Percentiles rank a stretch among this genome's conserved stretches.
These are phyloP conservation scores for Pelargonium exstipulatum DNA, from an alignment of 441 rosid species.

Conservation along the genomic window DNA sequence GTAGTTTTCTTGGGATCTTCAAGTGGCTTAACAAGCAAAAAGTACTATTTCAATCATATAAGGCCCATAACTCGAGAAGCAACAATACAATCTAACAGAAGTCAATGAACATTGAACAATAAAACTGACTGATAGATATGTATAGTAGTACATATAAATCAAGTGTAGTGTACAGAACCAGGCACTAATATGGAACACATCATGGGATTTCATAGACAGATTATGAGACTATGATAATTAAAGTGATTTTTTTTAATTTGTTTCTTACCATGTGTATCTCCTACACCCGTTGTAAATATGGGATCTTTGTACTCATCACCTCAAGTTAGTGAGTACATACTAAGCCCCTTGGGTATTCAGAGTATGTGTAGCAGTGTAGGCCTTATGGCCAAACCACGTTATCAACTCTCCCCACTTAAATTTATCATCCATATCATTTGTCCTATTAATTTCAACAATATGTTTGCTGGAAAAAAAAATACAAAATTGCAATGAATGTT, in stretches of 20 bases:
- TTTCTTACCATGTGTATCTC: too few relatives aligned
- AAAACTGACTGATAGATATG: not conserved
- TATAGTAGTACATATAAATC: not conserved
- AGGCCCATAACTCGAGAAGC: not conserved
- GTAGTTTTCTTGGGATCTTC: slow-evolving; percentile 77
- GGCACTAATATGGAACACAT: not conserved
- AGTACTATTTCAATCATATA: slow-evolving; percentile 17
- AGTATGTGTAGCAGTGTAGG: too few relatives aligned
- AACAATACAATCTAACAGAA: not conserved
- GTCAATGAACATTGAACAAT: not conserved
- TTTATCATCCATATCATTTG: too few relatives aligned
- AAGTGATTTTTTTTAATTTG: too few relatives aligned
- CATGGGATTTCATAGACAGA: too few relatives aligned
- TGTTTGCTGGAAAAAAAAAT: not conserved
- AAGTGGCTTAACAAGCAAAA: slow-evolving; percentile 63
- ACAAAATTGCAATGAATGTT: not conserved
- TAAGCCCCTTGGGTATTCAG: too few relatives aligned
- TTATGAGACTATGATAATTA: too few relatives aligned
- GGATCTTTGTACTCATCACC: too few relatives aligned
- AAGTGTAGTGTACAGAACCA: not conserved
- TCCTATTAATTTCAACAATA: too few relatives aligned
- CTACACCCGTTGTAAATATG: too few relatives aligned
- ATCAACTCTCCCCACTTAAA: not conserved
- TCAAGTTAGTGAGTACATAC: too few relatives aligned
- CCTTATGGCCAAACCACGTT: too few relatives aligned